phyloP scores from a whole-genome alignment of 345 rosid genomes.

The Adansonia digitata region DNA sequence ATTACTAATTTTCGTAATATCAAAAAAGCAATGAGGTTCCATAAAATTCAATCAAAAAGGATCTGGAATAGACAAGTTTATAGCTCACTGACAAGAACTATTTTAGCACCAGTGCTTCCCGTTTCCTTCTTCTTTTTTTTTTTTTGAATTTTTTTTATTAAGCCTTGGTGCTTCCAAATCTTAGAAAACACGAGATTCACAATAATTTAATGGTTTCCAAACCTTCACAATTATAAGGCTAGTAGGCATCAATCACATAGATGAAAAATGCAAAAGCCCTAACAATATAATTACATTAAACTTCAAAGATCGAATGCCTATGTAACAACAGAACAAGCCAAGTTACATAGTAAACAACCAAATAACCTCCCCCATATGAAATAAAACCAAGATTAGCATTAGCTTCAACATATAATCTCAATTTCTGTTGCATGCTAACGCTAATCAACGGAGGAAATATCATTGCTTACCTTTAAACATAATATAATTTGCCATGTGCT shows the following conservation, averaged over 20 bases:
- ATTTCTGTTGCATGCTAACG: background rate
- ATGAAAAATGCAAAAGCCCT: background rate
- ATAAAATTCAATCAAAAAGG: background rate
- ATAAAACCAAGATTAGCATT: background rate
- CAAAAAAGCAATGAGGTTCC: background rate
- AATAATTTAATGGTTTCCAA: background rate
- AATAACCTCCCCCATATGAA: background rate
- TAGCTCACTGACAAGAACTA: background rate
- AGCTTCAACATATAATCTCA: background rate
- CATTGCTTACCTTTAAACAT: background rate
- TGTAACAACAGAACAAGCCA: background rate
- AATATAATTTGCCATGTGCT: background rate
- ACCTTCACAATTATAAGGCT: background rate
- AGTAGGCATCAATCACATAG: background rate
- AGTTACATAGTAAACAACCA: background rate
- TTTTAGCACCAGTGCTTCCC: background rate
- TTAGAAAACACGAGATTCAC: background rate
- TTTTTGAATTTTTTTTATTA: background rate
- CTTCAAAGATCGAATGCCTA: background rate
- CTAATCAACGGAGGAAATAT: background rate
- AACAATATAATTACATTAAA: background rate
- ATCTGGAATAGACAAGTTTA: background rate
- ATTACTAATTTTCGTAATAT: background rate
- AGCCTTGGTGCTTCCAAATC: background rate
- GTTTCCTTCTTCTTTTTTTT: background rate